phyloP scores from a whole-genome alignment of 2,329 filamentous ascomycete species.

The Pseudohalonectria lignicola region DNA sequence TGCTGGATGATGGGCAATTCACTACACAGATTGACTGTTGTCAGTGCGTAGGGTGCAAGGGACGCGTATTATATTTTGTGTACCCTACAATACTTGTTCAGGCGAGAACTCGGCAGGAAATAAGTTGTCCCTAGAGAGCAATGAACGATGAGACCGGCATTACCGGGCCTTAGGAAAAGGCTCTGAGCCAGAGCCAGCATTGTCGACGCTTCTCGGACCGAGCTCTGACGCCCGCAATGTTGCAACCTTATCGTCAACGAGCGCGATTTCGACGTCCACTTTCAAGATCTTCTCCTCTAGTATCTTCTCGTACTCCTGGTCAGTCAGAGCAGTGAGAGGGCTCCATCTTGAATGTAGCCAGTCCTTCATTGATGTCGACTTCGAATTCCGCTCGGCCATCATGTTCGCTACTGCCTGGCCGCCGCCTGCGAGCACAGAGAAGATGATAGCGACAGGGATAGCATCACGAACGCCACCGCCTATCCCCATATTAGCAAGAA shows the following conservation, averaged over 20 bases:
- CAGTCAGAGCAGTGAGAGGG: constrained; percentile 56
- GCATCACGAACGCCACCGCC: constrained; percentile 39
- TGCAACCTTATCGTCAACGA: constrained; percentile 70
- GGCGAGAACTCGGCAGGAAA: no score
- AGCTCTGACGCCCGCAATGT: no score
- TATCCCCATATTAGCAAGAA: constrained; percentile 6
- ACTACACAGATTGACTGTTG: no score
- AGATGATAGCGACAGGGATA: constrained; percentile 37
- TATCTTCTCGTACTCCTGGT: constrained; percentile 61
- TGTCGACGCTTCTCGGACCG: no score
- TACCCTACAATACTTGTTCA: no score
- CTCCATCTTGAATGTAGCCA: constrained; percentile 57
- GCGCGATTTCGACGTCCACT: constrained; percentile 64
- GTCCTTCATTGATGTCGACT: constrained; percentile 2
- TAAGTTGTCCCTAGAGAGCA: no score
- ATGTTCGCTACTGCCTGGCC: constrained; percentile 16
- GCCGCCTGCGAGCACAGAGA: constrained; percentile 24
- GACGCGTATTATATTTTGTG: no score
- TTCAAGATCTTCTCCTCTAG: constrained; percentile 60
- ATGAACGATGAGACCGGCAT: no score
- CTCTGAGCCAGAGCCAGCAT: no score
- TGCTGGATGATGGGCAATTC: no score
- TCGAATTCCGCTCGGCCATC: constrained; percentile 3
- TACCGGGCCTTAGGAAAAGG: no score
- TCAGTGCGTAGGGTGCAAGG: no score